Evolutionary conservation across 495 filamentous ascomycete species (phyloP).

Genomic region (Hypoxylon crocopeplum): DNA sequence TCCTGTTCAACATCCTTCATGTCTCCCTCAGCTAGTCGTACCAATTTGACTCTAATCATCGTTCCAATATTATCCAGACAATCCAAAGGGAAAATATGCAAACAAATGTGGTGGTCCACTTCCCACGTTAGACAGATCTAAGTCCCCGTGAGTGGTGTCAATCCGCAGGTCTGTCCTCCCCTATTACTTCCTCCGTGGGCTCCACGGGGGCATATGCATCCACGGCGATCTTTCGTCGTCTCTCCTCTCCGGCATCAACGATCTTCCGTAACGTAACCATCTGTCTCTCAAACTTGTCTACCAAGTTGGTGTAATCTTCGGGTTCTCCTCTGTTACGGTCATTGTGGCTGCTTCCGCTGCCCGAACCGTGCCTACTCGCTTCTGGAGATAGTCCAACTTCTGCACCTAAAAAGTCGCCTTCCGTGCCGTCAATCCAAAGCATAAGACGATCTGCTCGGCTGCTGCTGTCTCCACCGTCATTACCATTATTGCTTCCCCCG

Average conservation of each 20-base stretch:
- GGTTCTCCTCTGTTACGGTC: slow-evolving; percentile 38
- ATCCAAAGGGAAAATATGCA: slow-evolving; percentile 4
- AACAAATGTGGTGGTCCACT: not conserved
- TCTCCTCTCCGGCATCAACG: slow-evolving; percentile 52
- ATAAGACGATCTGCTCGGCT: slow-evolving; percentile 57
- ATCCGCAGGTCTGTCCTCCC: not conserved
- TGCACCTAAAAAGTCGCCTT: slow-evolving; percentile 40
- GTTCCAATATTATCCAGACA: slow-evolving; percentile 8
- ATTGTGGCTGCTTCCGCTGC: slow-evolving; percentile 45
- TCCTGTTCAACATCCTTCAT: slow-evolving; percentile 29
- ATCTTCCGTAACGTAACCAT: slow-evolving; percentile 61
- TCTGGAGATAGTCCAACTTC: slow-evolving; percentile 24
- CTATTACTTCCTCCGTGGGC: slow-evolving; percentile 4
- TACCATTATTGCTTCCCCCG: slow-evolving; percentile 44
- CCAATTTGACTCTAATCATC: slow-evolving; percentile 9
- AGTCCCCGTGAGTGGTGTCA: not conserved
- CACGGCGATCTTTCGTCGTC: slow-evolving; percentile 36
- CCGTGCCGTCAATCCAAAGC: slow-evolving; percentile 71
- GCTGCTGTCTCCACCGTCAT: slow-evolving; percentile 35
- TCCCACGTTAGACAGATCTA: slow-evolving; percentile 1
- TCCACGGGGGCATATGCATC: slow-evolving; percentile 7
- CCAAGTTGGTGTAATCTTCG: slow-evolving; percentile 60
- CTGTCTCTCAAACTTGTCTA: slow-evolving; percentile 72
- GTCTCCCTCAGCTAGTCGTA: not conserved
- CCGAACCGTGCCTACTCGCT: slow-evolving; percentile 38